A percentile compares a stretch with the other conserved stretches of the same genome.
Conservation (phyloP, 139 green algal species). For the Dunaliella primolecta region DNA sequence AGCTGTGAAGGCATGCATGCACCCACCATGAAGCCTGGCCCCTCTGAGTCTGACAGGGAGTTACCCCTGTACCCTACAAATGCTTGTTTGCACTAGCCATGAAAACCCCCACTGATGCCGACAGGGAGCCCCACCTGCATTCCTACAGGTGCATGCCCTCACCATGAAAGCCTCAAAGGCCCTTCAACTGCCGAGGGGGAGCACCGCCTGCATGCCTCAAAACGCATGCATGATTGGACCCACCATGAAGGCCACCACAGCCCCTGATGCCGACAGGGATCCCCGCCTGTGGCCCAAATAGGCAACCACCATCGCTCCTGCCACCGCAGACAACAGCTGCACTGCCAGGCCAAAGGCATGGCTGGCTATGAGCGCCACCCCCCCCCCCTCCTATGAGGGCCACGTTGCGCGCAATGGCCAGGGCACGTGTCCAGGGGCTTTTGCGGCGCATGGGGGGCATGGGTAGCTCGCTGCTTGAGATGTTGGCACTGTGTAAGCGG, state of each 20-base stretch:
- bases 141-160: no score
- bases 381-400: neutral
- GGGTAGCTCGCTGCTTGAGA: neutral
- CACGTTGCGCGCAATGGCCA: slow-evolving; percentile 4
- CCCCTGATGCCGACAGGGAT: slow-evolving; percentile 40
- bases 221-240: no score
- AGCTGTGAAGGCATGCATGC: no score
- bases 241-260: slow-evolving; percentile 49
- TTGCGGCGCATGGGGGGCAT: neutral
- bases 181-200: no score
- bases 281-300: slow-evolving; percentile 21
- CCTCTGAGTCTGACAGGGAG: no score
- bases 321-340: slow-evolving; percentile 37
- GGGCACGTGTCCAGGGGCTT: neutral
- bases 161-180: no score
- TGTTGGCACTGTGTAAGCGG: slow-evolving; percentile 16
- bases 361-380: slow-evolving; percentile 33
- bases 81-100: no score
- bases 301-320: slow-evolving; percentile 25
- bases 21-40: no score
- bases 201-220: no score
- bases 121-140: slow-evolving; percentile 20
- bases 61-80: no score
- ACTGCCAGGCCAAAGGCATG: slow-evolving; percentile 52
- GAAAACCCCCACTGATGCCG: slow-evolving; percentile 43